Base-by-base conservation (phyloP, 768 basidiomycete species). In the Mrakia gelida region DNA sequence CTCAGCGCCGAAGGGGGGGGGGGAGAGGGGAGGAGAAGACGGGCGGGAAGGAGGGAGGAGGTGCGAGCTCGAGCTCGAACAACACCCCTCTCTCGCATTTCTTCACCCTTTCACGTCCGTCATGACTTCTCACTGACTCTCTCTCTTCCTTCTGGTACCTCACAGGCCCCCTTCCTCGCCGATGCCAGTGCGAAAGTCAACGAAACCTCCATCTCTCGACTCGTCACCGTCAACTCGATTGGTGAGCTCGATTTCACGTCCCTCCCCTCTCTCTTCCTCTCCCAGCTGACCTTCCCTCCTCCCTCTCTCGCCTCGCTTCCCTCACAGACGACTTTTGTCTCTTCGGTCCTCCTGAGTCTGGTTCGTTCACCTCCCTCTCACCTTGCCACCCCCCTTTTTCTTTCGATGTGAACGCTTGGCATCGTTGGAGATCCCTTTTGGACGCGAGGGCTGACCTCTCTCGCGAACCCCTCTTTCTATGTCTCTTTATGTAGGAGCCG, bases 161-260 rank as follows among this genome's bases (percentile, higher is more conserved):
- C 4, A 13, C 68, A 74, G 54, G 62, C 75, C 15, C 81, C 67
- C 54, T 71, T 67, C 68, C 76, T 77, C n/a, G 78, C 80, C 49
- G 75, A 77, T 28, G 9, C 82, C 49, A 82, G 82, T 18, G 82
- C 82, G 0, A 26, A 81, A 28, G 80, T 85, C 81, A 84, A 85
- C 81, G 82, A 82, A 70, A 83, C 82, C 63, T 83, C 82, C 11
- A 11, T 16, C 78, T 80, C 75, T 73, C 84, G 72, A 80, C 80
- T 85, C 56, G 38, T 83, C 9, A 81, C 83, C 15, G 56, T 85
- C 71, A 85, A 85, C 81, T 85, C 79, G 81, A 23, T 70, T 7
- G 4, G 67, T 43, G 18, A 45, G 45, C 11, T 26, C 18, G 8
- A 9, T 2, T 1, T 21, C 67, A 0, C n/a, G 3, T 23, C 21